Conservation (phyloP, 805 yeast species). For the Metschnikowia matae region DNA sequence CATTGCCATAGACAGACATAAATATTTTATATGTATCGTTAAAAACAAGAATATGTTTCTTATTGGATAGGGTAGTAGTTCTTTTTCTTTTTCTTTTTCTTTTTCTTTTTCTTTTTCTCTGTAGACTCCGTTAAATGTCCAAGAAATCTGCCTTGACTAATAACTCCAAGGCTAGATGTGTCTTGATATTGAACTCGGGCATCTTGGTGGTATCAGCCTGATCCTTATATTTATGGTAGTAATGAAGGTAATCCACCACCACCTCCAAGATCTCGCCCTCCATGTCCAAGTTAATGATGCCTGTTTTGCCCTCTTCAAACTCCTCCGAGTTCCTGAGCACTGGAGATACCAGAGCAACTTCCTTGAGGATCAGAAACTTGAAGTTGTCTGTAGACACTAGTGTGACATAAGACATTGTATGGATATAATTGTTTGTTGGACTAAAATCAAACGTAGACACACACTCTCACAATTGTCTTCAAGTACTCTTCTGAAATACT, state of each 20-base stretch:
- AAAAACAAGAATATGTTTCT: no score
- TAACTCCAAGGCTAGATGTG: constrained; percentile 88
- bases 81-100: no score
- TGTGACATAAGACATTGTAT: constrained; percentile 42
- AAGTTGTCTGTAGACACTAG: constrained; percentile 71
- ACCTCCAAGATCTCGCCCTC: constrained; percentile 70
- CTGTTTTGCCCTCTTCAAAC: constrained; percentile 55
- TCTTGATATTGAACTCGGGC: constrained; percentile 88
- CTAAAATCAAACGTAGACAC: no score
- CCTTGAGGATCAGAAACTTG: constrained; percentile 57
- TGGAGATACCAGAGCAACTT: constrained; percentile 73
- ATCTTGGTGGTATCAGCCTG: constrained; percentile 49
- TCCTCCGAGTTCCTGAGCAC: constrained; percentile 48
- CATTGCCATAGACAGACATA: no score
- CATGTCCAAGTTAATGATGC: constrained; percentile 59
- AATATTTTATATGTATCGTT: no score
- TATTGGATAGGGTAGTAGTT: no score
- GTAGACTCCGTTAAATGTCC: constrained; percentile 39
- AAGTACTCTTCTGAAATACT: no score
- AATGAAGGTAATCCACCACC: constrained; percentile 80
- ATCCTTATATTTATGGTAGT: constrained; percentile 63
- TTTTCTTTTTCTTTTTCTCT: no score
- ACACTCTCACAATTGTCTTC: no score
- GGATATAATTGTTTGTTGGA: no score
- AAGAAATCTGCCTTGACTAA: constrained; percentile 90